phyloP scores from a whole-genome alignment of 495 filamentous ascomycete species.

The Amniculicola lignicola region DNA sequence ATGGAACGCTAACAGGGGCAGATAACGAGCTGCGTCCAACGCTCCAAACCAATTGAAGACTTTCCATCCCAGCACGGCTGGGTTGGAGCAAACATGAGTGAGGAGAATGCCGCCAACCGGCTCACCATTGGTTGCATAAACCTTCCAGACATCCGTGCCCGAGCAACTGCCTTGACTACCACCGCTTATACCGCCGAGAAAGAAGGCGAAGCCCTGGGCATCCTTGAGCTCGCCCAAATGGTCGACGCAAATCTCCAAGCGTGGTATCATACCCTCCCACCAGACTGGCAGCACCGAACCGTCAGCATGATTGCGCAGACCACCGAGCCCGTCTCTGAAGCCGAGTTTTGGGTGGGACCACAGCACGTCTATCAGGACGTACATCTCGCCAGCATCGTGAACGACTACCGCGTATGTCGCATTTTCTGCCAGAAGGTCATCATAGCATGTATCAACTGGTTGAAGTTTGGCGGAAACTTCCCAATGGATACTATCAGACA shows the following conservation, averaged over 20 bases:
- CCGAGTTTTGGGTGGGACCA: conserved; percentile 32
- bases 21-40: conserved; percentile 38
- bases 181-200: conserved; percentile 1
- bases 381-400: conserved; percentile 34
- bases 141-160: conserved; percentile 33
- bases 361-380: conserved; percentile 38
- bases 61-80: conserved; percentile 35
- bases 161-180: conserved; percentile 19
- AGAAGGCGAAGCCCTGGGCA: conserved; percentile 11
- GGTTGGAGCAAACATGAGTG: conserved; percentile 17
- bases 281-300: conserved; percentile 28
- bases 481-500: neutral
- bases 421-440: conserved; percentile 39
- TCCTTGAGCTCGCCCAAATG: conserved; percentile 30
- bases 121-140: conserved; percentile 35
- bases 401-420: conserved; percentile 38
- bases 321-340: conserved; percentile 26
- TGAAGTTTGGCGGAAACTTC: conserved; percentile 1
- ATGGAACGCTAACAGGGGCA: neutral
- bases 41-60: conserved; percentile 33
- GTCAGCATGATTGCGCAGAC: conserved; percentile 21
- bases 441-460: conserved; percentile 27
- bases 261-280: conserved; percentile 34
- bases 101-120: conserved; percentile 38
- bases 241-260: conserved; percentile 33